phyloP scores from a whole-genome alignment of 306 rosid genomes.

The Vigna mungo region DNA sequence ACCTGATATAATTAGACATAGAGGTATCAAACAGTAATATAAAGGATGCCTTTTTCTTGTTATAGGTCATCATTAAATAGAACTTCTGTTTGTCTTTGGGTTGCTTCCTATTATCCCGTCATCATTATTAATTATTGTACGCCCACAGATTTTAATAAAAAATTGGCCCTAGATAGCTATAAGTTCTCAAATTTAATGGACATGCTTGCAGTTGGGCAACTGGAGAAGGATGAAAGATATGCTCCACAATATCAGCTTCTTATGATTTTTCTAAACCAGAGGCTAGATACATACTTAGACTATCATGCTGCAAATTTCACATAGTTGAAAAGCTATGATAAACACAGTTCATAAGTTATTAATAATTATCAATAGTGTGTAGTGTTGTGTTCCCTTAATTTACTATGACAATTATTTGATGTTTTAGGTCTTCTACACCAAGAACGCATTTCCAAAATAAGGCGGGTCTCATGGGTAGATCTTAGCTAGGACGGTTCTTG shows the following conservation, averaged over 20 bases:
- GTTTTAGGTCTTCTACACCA: slow-evolving; percentile 80
- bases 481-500: slow-evolving; percentile 77
- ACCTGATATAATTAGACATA: no score
- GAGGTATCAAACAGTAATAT: slow-evolving; percentile 41
- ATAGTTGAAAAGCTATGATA: slow-evolving; percentile 77
- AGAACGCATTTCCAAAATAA: slow-evolving; percentile 85
- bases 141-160: no score
- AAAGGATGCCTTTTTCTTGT: no score
- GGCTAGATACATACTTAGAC: slow-evolving; percentile 84
- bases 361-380: neutral
- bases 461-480: slow-evolving; percentile 85
- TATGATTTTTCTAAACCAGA: slow-evolving; percentile 22
- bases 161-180: no score
- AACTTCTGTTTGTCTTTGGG: no score
- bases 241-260: no score
- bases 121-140: no score
- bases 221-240: no score
- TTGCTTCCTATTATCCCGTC: no score
- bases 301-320: slow-evolving; percentile 78
- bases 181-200: no score
- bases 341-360: slow-evolving; percentile 24
- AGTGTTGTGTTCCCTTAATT: slow-evolving; percentile 5
- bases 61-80: no score
- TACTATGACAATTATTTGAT: neutral
- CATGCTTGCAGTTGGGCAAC: no score